Percentiles rank a stretch among this genome's conserved stretches.
Conservation (phyloP, 1,284 basidiomycete species). For the Irpex rosettiformis region DNA sequence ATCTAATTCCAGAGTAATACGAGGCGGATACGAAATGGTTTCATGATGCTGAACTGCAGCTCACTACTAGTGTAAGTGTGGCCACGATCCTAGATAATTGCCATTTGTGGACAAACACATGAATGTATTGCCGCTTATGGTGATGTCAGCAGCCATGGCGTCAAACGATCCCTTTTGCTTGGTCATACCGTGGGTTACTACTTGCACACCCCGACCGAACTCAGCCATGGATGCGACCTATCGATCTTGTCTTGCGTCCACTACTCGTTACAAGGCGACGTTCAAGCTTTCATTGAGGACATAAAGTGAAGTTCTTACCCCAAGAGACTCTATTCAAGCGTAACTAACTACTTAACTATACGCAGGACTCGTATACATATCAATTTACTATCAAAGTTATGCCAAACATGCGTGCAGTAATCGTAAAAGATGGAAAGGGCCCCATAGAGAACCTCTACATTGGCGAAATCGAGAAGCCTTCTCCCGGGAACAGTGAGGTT, state of each 20-base stretch:
- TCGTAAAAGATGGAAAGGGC: constrained; percentile 79
- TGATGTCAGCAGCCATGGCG: neutral
- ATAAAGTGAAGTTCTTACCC: too few species aligned
- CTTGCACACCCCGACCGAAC: neutral
- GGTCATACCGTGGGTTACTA: neutral
- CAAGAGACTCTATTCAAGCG: too few species aligned
- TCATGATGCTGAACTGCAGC: too few species aligned
- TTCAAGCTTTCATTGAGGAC: too few species aligned
- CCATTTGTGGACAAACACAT: neutral
- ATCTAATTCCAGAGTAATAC: neutral
- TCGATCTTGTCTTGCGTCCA: neutral
- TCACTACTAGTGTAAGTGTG: too few species aligned
- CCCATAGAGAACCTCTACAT: constrained; percentile 79
- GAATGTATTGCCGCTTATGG: neutral
- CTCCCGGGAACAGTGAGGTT: constrained; percentile 55
- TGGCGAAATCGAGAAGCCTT: constrained; percentile 67
- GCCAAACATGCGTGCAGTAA: constrained; percentile 71
- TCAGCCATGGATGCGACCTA: neutral
- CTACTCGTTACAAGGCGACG: neutral
- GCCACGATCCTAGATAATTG: neutral
- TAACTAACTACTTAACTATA: too few species aligned
- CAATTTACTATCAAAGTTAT: neutral
- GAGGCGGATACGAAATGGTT: too few species aligned
- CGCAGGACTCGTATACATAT: too few species aligned
- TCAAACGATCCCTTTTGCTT: neutral